Conservation (phyloP, 495 filamentous ascomycete species). For the Xylaria bambusicola region DNA sequence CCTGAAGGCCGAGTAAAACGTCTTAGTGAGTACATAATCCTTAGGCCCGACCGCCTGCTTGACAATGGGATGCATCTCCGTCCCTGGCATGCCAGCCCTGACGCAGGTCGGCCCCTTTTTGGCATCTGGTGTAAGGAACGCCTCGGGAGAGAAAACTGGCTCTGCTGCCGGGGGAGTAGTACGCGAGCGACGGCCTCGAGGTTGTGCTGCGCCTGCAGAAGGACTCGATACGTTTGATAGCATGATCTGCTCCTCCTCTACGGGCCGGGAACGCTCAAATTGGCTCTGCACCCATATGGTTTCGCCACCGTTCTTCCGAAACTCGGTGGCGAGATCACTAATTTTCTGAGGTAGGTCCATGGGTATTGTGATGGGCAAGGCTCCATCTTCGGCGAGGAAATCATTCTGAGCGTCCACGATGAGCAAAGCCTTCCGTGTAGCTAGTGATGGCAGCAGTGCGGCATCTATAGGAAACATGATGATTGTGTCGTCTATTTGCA, state of each 20-base stretch:
- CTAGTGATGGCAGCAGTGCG: constrained; percentile 47
- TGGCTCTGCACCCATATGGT: constrained; percentile 87
- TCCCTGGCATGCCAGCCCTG: constrained; percentile 60
- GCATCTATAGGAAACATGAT: constrained; percentile 53
- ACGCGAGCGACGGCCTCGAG: constrained; percentile 27
- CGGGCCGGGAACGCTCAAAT: constrained; percentile 62
- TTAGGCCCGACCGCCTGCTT: constrained; percentile 55
- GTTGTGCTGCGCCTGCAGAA: constrained; percentile 17
- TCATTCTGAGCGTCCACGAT: constrained; percentile 92
- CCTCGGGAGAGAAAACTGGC: constrained; percentile 27
- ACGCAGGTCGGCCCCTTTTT: constrained; percentile 57
- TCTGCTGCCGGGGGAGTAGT: constrained; percentile 17
- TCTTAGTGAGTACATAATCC: constrained; percentile 76
- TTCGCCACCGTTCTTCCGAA: constrained; percentile 70
- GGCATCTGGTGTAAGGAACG: constrained; percentile 43
- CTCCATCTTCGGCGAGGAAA: constrained; percentile 71
- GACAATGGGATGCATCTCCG: constrained; percentile 65
- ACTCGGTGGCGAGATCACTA: constrained; percentile 64
- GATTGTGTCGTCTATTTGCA: constrained; percentile 7
- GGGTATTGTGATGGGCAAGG: constrained; percentile 64
- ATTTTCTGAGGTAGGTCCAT: constrained; percentile 69
- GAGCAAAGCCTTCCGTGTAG: constrained; percentile 79
- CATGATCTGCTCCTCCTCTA: constrained; percentile 54
- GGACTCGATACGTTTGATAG: constrained; percentile 30
- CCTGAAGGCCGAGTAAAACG: constrained; percentile 86